phyloP scores from a whole-genome alignment of 371 early-diverging fungal genomes.

The Rhizopus arrhizus region DNA sequence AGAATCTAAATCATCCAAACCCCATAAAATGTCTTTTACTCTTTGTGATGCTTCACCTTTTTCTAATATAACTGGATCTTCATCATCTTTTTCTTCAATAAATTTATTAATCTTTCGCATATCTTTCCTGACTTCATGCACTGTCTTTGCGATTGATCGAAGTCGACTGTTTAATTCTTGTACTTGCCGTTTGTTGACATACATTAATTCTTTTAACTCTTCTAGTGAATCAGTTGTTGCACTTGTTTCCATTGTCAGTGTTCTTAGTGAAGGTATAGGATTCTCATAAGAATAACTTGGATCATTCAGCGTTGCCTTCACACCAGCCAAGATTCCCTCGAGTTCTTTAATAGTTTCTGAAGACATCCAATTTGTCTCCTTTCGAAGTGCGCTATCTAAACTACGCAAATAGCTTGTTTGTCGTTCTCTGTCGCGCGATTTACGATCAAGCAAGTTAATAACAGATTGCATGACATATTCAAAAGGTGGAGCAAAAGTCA shows the following conservation, averaged over 20 bases:
- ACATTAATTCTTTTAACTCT: conserved; percentile 57
- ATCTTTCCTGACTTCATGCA: conserved; percentile 56
- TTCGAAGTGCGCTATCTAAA: conserved; percentile 42
- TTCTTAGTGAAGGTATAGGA: conserved; percentile 44
- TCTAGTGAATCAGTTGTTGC: conserved; percentile 51
- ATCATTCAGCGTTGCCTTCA: conserved; percentile 45
- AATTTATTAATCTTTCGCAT: conserved; percentile 52
- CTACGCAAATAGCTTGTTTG: conserved; percentile 45
- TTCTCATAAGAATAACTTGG: conserved; percentile 42
- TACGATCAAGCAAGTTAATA: conserved; percentile 43
- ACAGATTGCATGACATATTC: conserved; percentile 53
- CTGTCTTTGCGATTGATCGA: conserved; percentile 54
- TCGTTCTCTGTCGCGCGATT: conserved; percentile 52
- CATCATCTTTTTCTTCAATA: conserved; percentile 54
- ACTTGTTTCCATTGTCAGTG: conserved; percentile 44
- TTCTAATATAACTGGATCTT: conserved; percentile 53
- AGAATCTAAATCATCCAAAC: conserved; percentile 52
- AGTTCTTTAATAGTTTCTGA: conserved; percentile 41
- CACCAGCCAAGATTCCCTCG: conserved; percentile 32
- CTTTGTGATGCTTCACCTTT: conserved; percentile 54
- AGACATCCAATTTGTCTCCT: conserved; percentile 44
- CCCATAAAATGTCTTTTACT: conserved; percentile 59
- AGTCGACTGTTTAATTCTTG: conserved; percentile 50
- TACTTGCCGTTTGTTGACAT: conserved; percentile 52
- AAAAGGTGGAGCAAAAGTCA: conserved; percentile 47